Evolutionary conservation across 1,284 basidiomycete species (phyloP), one percentile per base, ranked within the genome.

Genomic region (Sporisorium sorghi): DNA sequence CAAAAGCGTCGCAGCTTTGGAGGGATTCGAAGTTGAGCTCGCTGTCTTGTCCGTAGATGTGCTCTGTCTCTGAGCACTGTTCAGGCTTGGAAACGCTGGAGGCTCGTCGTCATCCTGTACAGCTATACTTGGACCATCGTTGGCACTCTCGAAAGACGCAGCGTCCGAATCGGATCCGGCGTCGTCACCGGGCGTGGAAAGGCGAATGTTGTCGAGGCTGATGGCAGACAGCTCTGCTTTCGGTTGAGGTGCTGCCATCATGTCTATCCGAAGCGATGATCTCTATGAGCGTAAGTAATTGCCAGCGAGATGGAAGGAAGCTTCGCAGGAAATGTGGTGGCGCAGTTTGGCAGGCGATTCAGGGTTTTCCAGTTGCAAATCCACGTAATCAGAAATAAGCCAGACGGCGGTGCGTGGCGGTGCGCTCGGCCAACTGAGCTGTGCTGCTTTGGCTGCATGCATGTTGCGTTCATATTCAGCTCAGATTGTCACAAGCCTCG

Each of bases 41-140:
- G 53, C 10, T 4, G 23, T 8, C 6, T 78, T 30, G 69, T 46
- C 26, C 7, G 85, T 86, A 1, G 56, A 42, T 6, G 67, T 48
- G 46, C 55, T 49, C 52, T 78, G 79, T 12, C 94, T 90, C 81
- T 97, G 94, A 15, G 90, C 90, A 59, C 93, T 94, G 82, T 90
- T 88, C 5, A 90, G 86, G 24, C 90, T 89, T 6, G 94, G 95
- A 84, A 97, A 97, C 0, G 90, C 89, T 4, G 94, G 94, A 1
- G 93, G 90, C 2, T 94, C 91, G 66, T 90, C 88, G 65, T 90
- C 88, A 14, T 71, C 59, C 23, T 73, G 68, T 0, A 58, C 47
- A 6, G 58, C 47, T 11, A 50, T 33, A 12, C 42, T 64, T 17
- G 51, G 44, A n/a, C 52, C 57, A 35, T 60, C 48, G 23, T 53